Evolutionary conservation across 164 flowering plant species (phyloP).

Genomic region (Nymphaea colorata): DNA sequence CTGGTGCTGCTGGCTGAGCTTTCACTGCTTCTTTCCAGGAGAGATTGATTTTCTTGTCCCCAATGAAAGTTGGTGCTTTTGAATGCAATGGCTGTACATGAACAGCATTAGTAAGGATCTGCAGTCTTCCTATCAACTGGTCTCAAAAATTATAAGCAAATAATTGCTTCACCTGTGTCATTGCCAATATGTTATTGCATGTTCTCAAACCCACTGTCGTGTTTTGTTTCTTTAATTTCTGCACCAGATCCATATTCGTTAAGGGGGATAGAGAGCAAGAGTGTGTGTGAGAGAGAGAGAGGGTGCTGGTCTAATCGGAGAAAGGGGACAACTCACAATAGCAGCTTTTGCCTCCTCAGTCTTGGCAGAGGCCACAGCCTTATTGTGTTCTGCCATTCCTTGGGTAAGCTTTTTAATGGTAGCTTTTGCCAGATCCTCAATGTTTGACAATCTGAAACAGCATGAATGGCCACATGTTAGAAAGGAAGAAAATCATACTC

Average conservation of each 20-base stretch:
- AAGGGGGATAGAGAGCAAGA: neutral
- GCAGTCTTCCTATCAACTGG: neutral
- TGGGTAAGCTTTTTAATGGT: conserved; percentile 78
- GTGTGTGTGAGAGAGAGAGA: neutral
- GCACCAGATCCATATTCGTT: conserved; percentile 7
- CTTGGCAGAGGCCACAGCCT: conserved; percentile 77
- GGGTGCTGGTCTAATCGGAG: neutral
- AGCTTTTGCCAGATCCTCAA: conserved; percentile 73
- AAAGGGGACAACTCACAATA: conserved; percentile 43
- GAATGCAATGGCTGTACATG: conserved; percentile 54
- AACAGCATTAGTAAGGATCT: neutral
- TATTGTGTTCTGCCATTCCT: conserved; percentile 81
- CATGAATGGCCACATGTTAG: neutral
- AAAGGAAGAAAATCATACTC: neutral
- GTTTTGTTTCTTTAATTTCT: conserved; percentile 75
- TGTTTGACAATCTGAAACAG: conserved; percentile 48
- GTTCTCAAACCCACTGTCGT: conserved; percentile 73
- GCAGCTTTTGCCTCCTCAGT: conserved; percentile 63
- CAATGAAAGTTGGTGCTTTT: conserved; percentile 76
- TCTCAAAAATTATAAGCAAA: neutral
- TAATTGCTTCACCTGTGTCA: conserved; percentile 59
- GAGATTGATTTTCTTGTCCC: conserved; percentile 74
- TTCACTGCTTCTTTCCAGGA: conserved; percentile 88
- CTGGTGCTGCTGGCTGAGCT: conserved; percentile 26
- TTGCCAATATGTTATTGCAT: conserved; percentile 83